These are phyloP conservation scores for Trichoderma sp. DNA, from an alignment of 2,329 filamentous ascomycete species.

Conservation along the genomic window DNA sequence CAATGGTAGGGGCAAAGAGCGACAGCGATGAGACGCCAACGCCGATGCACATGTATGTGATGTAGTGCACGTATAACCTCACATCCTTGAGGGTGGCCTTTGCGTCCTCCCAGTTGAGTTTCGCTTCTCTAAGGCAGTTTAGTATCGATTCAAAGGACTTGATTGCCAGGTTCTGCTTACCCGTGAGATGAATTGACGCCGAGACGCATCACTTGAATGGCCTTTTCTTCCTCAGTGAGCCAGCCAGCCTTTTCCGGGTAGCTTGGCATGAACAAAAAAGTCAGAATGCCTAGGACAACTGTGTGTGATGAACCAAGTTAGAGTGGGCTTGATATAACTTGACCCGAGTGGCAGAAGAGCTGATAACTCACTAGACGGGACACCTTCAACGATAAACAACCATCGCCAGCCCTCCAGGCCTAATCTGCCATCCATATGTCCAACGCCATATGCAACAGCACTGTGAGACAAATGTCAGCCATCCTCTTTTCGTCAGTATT, in stretches of 20 bases:
- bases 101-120: constrained; percentile 4
- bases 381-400: background rate
- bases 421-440: background rate
- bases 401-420: background rate
- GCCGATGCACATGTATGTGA: background rate
- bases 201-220: background rate
- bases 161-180: background rate
- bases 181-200: background rate
- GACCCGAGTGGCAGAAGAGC: background rate
- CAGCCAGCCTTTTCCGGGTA: background rate
- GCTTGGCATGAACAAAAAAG: background rate
- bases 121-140: background rate
- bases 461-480: background rate
- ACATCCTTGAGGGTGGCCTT: background rate
- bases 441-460: background rate
- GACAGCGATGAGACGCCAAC: background rate
- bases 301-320: background rate
- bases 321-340: background rate
- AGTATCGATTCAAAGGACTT: background rate
- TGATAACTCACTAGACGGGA: background rate
- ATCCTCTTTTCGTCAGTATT: background rate
- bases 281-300: background rate
- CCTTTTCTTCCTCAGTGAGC: constrained; percentile 5
- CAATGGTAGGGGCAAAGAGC: constrained; percentile 31
- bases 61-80: background rate